Conservation (phyloP, 345 rosid genomes). For the Hypericum perforatum region DNA sequence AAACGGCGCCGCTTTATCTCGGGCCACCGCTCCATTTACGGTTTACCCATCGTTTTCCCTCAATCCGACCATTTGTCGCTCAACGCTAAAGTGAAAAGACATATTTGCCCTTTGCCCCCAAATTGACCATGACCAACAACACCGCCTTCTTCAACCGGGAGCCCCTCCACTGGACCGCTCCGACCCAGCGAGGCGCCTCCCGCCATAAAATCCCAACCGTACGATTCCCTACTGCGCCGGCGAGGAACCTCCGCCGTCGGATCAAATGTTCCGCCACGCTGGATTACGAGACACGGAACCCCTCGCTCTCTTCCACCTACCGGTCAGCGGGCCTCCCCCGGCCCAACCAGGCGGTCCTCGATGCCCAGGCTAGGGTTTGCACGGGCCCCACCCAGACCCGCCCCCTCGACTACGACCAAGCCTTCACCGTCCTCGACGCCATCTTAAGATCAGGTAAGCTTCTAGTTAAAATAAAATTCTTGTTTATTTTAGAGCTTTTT, state of each 20-base stretch:
- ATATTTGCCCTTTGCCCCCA: too few species aligned
- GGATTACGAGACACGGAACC: conserved; percentile 53
- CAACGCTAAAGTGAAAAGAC: too few species aligned
- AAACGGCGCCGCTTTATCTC: too few species aligned
- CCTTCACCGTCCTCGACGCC: conserved; percentile 61
- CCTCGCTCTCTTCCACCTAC: conserved; percentile 64
- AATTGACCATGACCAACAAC: too few species aligned
- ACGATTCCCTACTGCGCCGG: conserved; percentile 20
- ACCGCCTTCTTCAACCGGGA: too few species aligned
- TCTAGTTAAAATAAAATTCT: too few species aligned
- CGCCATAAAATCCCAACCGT: conserved; percentile 9
- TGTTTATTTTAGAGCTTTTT: background rate
- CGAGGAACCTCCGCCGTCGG: conserved; percentile 38
- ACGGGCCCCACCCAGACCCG: conserved; percentile 89
- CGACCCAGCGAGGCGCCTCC: conserved; percentile 20
- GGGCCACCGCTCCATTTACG: too few species aligned
- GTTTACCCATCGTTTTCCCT: too few species aligned
- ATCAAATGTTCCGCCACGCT: conserved; percentile 41
- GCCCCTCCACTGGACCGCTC: too few species aligned
- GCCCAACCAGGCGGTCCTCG: conserved; percentile 79
- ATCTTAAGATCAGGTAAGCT: conserved; percentile 63
- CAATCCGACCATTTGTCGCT: too few species aligned
- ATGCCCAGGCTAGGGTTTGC: conserved; percentile 95
- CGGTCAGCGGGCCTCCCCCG: conserved; percentile 47
- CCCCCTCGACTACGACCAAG: conserved; percentile 67